phyloP scores from a whole-genome alignment of 495 filamentous ascomycete species.

The Cercophora samala region DNA sequence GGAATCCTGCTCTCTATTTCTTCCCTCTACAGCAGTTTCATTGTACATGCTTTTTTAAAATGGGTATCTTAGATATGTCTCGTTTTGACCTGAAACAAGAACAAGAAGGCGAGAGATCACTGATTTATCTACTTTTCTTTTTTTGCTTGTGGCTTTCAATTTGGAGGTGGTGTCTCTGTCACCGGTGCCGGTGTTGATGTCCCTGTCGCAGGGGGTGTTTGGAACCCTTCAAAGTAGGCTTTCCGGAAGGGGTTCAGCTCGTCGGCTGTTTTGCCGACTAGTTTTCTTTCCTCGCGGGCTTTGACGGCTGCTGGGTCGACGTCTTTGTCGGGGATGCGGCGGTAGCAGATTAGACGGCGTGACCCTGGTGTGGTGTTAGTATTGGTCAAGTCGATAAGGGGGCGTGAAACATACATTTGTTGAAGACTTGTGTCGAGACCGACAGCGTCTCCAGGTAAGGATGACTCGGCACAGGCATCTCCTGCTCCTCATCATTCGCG shows the following conservation, averaged over 20 bases:
- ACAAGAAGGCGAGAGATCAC: neutral
- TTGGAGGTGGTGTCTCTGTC: neutral
- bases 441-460: constrained; percentile 70
- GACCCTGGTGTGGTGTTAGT: constrained; percentile 58
- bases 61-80: neutral
- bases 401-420: constrained; percentile 63
- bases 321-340: constrained; percentile 61
- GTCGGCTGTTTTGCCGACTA: constrained; percentile 54
- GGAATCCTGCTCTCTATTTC: neutral
- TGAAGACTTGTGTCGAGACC: constrained; percentile 81
- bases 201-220: constrained; percentile 8
- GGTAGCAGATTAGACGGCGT: constrained; percentile 80
- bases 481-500: constrained; percentile 68
- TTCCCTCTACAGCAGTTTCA: neutral
- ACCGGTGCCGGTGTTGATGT: neutral
- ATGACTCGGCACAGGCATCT: constrained; percentile 74
- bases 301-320: constrained; percentile 38
- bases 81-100: neutral
- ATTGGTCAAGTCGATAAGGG: neutral
- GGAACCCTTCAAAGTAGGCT: constrained; percentile 53
- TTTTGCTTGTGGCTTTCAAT: neutral
- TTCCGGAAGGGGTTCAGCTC: constrained; percentile 80
- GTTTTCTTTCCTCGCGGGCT: constrained; percentile 35
- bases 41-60: neutral
- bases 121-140: neutral